A percentile compares a stretch with the other conserved stretches of the same genome.
Conservation (phyloP, 2,329 filamentous ascomycete species). For the Zalaria obscura region DNA sequence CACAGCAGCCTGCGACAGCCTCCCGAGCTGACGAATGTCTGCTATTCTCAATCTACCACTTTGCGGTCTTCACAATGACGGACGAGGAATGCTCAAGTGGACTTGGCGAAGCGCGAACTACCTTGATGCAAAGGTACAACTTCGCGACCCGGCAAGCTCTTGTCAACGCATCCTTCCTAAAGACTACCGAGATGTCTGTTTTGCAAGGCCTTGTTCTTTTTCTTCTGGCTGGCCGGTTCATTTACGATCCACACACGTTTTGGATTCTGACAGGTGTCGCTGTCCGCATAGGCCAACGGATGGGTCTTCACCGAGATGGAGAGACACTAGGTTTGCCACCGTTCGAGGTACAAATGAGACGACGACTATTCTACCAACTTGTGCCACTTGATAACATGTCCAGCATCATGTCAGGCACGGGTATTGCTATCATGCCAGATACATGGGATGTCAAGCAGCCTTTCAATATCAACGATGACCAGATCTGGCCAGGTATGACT, state of each 20-base stretch:
- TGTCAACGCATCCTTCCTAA: slow-evolving; percentile 52
- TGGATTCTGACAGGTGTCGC: slow-evolving; percentile 52
- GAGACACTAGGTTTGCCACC: slow-evolving; percentile 35
- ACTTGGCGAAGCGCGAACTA: slow-evolving; percentile 35
- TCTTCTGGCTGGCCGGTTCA: slow-evolving; percentile 27
- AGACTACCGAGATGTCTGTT: slow-evolving; percentile 48
- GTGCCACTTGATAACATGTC: slow-evolving; percentile 38
- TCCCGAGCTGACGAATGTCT: slow-evolving; percentile 44
- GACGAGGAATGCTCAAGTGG: slow-evolving; percentile 29
- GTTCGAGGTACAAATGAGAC: slow-evolving; percentile 45
- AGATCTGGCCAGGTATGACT: slow-evolving; percentile 28
- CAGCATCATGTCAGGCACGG: slow-evolving; percentile 14
- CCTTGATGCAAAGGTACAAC: slow-evolving; percentile 36
- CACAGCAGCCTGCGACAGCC: slow-evolving; percentile 34
- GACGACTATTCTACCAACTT: slow-evolving; percentile 50
- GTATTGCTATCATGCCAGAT: slow-evolving; percentile 1
- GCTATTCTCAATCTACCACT: slow-evolving; percentile 47
- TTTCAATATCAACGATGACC: slow-evolving; percentile 20
- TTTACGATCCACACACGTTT: slow-evolving; percentile 36
- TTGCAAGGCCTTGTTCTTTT: slow-evolving; percentile 56
- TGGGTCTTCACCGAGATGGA: slow-evolving; percentile 49
- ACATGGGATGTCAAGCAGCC: slow-evolving; percentile 19
- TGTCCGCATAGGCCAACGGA: slow-evolving; percentile 44
- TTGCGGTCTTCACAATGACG: slow-evolving; percentile 36
- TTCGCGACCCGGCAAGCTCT: slow-evolving; percentile 44